phyloP scores from a whole-genome alignment of 495 filamentous ascomycete species.

The Neurospora africana region DNA sequence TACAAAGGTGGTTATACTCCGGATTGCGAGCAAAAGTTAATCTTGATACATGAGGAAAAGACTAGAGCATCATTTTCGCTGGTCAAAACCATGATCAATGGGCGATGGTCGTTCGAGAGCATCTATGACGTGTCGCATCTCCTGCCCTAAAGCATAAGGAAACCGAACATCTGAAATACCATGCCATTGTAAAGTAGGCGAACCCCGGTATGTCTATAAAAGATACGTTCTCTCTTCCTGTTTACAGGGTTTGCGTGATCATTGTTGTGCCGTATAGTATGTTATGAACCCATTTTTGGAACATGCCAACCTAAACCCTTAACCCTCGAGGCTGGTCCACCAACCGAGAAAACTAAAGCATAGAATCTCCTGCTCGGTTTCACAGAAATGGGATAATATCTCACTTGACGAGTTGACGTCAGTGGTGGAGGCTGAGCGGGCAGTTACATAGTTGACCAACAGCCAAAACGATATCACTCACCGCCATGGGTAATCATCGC shows the following conservation, averaged over 20 bases:
- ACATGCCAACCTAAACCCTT: background rate
- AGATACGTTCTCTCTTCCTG: background rate
- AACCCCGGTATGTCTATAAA: background rate
- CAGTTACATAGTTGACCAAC: background rate
- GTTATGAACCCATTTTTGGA: background rate
- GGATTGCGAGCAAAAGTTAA: background rate
- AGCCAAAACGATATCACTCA: background rate
- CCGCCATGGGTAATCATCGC: background rate
- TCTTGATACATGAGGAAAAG: background rate
- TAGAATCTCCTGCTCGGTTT: background rate
- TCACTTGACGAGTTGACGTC: background rate
- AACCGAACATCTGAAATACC: background rate
- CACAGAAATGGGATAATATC: background rate
- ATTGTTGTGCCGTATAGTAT: background rate
- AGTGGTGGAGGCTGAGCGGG: background rate
- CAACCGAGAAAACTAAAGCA: background rate
- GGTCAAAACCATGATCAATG: background rate
- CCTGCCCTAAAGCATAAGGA: no score
- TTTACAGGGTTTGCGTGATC: background rate
- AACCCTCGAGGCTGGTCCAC: background rate
- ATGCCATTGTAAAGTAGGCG: background rate
- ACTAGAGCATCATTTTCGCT: background rate
- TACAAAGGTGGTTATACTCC: background rate
- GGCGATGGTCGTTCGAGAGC: background rate
- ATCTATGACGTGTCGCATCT: background rate